Evolutionary conservation across 371 early-diverging fungal genomes (phyloP).

Genomic region (Mucor indicus): DNA sequence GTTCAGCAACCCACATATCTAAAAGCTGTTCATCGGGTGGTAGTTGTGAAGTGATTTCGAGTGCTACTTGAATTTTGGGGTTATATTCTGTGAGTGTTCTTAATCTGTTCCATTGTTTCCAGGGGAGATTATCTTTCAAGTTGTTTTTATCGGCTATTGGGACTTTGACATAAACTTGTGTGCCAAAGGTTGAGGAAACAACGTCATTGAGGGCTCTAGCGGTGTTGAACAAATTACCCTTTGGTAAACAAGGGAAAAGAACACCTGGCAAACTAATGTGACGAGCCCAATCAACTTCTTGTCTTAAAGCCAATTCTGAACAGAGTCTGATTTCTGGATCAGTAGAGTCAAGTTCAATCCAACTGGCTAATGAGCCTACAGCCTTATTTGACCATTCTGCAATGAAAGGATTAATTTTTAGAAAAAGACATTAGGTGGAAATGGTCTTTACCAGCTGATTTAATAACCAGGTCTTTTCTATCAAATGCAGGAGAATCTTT

Average conservation of each 20-base stretch:
- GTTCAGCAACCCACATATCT: slow-evolving; percentile 87
- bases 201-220: slow-evolving; percentile 53
- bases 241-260: slow-evolving; percentile 46
- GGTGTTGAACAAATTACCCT: slow-evolving; percentile 46
- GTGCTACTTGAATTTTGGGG: slow-evolving; percentile 53
- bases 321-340: slow-evolving; percentile 48
- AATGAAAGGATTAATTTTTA: background rate
- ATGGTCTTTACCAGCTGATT: slow-evolving; percentile 40
- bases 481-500: slow-evolving; percentile 40
- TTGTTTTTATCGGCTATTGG: slow-evolving; percentile 30
- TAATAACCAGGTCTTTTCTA: slow-evolving; percentile 41
- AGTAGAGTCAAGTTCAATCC: slow-evolving; percentile 61
- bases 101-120: slow-evolving; percentile 69
- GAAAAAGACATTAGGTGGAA: background rate
- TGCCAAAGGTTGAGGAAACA: slow-evolving; percentile 38
- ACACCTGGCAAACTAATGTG: slow-evolving; percentile 68
- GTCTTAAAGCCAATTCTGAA: slow-evolving; percentile 65
- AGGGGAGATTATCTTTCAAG: slow-evolving; percentile 36
- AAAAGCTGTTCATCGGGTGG: slow-evolving; percentile 48
- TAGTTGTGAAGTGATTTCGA: slow-evolving; percentile 62
- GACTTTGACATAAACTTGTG: slow-evolving; percentile 47
- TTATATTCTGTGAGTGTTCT: slow-evolving; percentile 57
- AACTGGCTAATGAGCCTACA: slow-evolving; percentile 58
- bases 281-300: slow-evolving; percentile 71
- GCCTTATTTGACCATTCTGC: slow-evolving; percentile 48